A percentile compares a stretch with the other conserved stretches of the same genome.
Evolutionary conservation across 192 early-diverging fungal genomes (phyloP).

Genomic region (Dimargaris xerosporica): DNA sequence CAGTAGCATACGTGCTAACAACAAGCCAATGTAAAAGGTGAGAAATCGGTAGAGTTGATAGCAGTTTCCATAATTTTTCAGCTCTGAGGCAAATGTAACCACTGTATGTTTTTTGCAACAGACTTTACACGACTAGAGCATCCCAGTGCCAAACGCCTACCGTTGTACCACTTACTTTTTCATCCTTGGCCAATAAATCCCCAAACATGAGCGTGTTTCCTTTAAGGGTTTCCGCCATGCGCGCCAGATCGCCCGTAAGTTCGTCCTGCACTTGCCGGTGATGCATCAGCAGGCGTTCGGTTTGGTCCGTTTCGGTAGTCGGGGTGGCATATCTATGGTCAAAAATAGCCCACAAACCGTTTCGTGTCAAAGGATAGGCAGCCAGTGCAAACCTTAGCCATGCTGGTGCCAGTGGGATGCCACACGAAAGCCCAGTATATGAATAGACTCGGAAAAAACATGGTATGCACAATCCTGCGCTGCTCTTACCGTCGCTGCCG

Average conservation of each 20-base stretch:
- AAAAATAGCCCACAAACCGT: background rate
- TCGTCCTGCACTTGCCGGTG: constrained; percentile 35
- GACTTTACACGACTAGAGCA: background rate
- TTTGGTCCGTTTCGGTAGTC: background rate
- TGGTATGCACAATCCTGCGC: background rate
- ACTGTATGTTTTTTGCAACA: background rate
- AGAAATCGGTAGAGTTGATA: constrained; percentile 3
- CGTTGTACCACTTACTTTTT: constrained; percentile 15
- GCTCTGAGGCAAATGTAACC: background rate
- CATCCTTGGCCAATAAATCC: constrained; percentile 25
- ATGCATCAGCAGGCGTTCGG: constrained; percentile 28
- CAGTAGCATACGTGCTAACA: background rate
- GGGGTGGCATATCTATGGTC: background rate
- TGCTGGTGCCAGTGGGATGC: background rate
- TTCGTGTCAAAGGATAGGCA: background rate
- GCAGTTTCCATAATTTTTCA: background rate
- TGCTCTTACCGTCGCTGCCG: constrained; percentile 1
- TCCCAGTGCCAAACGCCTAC: background rate
- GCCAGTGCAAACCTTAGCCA: background rate
- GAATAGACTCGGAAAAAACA: background rate
- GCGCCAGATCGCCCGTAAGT: constrained; percentile 27
- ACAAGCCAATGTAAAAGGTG: background rate
- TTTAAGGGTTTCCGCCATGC: constrained; percentile 32
- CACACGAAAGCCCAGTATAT: background rate
- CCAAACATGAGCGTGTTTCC: constrained; percentile 29